These are phyloP conservation scores for Jacaranda mimosifolia DNA, from an alignment of 257 asterid species.

Conservation along the genomic window DNA sequence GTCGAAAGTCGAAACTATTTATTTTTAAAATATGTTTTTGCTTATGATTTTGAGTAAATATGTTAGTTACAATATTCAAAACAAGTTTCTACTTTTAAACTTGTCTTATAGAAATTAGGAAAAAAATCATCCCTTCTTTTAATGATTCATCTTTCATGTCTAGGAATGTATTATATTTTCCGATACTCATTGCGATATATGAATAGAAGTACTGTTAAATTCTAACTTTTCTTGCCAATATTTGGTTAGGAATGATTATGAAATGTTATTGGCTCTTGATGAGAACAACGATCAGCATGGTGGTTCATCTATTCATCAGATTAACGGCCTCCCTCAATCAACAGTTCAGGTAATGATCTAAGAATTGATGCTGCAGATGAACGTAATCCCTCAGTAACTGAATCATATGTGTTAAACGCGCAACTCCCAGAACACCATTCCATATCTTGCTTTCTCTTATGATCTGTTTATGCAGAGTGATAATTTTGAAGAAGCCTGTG, in stretches of 20 bases:
- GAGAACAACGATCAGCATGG: slow-evolving; percentile 73
- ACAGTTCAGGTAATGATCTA: slow-evolving; percentile 73
- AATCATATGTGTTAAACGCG: neutral
- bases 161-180: neutral
- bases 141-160: neutral
- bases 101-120: too few relatives aligned
- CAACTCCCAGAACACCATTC: neutral
- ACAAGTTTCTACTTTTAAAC: too few relatives aligned
- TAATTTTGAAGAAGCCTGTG: slow-evolving; percentile 77
- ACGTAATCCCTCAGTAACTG: slow-evolving; percentile 10
- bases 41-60: too few relatives aligned
- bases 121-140: neutral
- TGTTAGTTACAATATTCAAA: too few relatives aligned
- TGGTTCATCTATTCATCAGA: slow-evolving; percentile 74
- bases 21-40: too few relatives aligned
- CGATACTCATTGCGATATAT: neutral
- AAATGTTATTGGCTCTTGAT: slow-evolving; percentile 90
- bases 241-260: slow-evolving; percentile 79
- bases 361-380: slow-evolving; percentile 4
- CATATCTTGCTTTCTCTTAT: slow-evolving; percentile 19
- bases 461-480: slow-evolving; percentile 60
- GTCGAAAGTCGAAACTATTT: too few relatives aligned
- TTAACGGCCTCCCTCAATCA: slow-evolving; percentile 86
- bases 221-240: slow-evolving; percentile 24
- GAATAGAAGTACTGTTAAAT: neutral